phyloP scores from a whole-genome alignment of 106 monocot species.

The Dioscorea zingiberensis region DNA sequence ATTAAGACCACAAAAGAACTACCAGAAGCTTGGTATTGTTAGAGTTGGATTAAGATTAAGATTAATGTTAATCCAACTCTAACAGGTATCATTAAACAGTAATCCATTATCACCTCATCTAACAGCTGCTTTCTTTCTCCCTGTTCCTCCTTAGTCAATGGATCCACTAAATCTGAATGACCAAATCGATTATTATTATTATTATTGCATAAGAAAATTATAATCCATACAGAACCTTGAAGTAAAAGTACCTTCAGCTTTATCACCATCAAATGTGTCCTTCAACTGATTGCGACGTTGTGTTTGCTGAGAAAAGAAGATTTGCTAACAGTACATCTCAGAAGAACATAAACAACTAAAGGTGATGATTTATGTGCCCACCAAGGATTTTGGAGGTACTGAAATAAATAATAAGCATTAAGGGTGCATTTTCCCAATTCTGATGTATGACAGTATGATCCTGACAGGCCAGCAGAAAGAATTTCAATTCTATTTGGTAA shows the following conservation, averaged over 20 bases:
- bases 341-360: too few relatives aligned
- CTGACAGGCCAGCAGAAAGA: too few relatives aligned
- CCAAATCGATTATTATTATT: slow-evolving; percentile 2
- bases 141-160: slow-evolving; percentile 78
- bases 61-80: too few relatives aligned
- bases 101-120: slow-evolving; percentile 53
- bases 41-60: too few relatives aligned
- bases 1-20: too few relatives aligned
- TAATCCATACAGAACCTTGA: not conserved
- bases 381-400: too few relatives aligned
- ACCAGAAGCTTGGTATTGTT: not conserved
- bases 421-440: too few relatives aligned
- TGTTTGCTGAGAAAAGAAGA: slow-evolving; percentile 34
- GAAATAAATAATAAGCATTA: too few relatives aligned
- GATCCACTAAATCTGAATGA: slow-evolving; percentile 52
- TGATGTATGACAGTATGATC: too few relatives aligned
- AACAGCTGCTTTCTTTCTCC: slow-evolving; percentile 85
- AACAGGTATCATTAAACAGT: not conserved
- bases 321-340: too few relatives aligned
- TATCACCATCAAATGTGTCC: slow-evolving; percentile 81
- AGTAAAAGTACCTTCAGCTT: slow-evolving; percentile 65
- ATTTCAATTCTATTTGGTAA: too few relatives aligned
- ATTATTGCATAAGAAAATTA: not conserved
- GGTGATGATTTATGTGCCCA: too few relatives aligned
- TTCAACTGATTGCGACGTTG: slow-evolving; percentile 77